These are phyloP conservation scores for Pontederia crassipes DNA, from an alignment of 176 grass and related monocot genomes.

Conservation along the genomic window DNA sequence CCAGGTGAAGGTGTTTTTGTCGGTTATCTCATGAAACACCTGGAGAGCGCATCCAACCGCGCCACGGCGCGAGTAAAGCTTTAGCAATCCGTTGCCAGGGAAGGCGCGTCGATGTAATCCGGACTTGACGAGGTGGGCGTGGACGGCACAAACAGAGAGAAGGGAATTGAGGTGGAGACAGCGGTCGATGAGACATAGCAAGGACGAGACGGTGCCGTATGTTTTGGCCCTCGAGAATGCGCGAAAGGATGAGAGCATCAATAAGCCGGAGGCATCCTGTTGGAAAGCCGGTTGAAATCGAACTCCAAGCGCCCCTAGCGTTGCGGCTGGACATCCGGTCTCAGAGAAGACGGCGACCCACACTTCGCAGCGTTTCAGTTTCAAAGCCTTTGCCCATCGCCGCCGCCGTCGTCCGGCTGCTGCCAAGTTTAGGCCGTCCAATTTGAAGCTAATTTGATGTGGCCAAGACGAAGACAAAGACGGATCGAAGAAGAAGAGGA, in stretches of 20 bases:
- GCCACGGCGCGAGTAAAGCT: slow-evolving; percentile 46
- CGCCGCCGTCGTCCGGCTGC: too few species aligned
- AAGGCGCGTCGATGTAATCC: slow-evolving; percentile 35
- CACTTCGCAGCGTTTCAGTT: too few species aligned
- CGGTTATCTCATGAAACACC: slow-evolving; percentile 28
- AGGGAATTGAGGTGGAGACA: slow-evolving; percentile 27
- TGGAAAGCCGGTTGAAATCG: too few species aligned
- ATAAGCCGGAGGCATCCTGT: too few species aligned
- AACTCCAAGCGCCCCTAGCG: too few species aligned
- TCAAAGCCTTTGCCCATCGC: too few species aligned
- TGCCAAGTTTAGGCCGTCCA: too few species aligned
- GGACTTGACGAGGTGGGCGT: slow-evolving; percentile 48
- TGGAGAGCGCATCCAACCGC: slow-evolving; percentile 16
- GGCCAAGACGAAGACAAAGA: too few species aligned
- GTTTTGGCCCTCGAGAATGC: slow-evolving; percentile 3
- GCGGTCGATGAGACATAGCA: slow-evolving; percentile 31
- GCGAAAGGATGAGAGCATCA: slow-evolving; percentile 12
- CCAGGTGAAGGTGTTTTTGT: slow-evolving; percentile 40
- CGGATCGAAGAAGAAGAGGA: too few species aligned
- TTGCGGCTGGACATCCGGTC: too few species aligned
- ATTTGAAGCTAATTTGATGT: too few species aligned
- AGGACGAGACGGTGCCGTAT: slow-evolving; percentile 14
- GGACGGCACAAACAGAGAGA: slow-evolving; percentile 27
- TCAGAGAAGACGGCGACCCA: too few species aligned
- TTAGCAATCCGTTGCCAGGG: slow-evolving; percentile 52